Percentiles rank a stretch among this genome's conserved stretches.
phyloP scores from a whole-genome alignment of 192 early-diverging fungal species.

The Haplosporangium gracile region DNA sequence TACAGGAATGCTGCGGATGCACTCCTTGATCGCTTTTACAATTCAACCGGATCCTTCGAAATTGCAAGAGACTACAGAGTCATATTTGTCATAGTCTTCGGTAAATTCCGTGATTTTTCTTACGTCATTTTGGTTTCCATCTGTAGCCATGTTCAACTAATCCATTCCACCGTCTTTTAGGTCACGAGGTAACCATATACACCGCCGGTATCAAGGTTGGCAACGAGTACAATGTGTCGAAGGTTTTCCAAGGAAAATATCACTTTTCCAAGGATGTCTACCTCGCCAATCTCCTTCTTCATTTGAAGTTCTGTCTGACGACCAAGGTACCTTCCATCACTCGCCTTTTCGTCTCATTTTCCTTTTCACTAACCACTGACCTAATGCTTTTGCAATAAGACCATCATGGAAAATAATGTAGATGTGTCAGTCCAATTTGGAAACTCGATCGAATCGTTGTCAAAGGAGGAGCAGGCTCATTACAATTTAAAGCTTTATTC shows the following conservation, averaged over 20 bases:
- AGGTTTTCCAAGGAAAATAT: conserved; percentile 26
- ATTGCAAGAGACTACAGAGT: conserved; percentile 9
- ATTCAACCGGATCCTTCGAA: conserved; percentile 1
- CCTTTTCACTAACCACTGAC: too few species aligned
- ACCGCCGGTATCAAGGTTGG: conserved; percentile 9
- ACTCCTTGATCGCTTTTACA: conserved; percentile 14
- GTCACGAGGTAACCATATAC: conserved; percentile 13
- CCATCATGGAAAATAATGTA: too few species aligned
- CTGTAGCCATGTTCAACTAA: background rate
- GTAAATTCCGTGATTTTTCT: background rate
- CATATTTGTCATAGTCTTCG: conserved; percentile 6
- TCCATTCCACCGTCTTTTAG: background rate
- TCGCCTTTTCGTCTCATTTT: background rate
- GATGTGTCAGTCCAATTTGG: too few species aligned
- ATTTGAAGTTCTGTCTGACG: conserved; percentile 31
- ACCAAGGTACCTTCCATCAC: conserved; percentile 31
- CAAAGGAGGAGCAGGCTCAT: too few species aligned
- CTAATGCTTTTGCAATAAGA: too few species aligned
- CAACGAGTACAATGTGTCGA: conserved; percentile 12
- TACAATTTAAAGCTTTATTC: too few species aligned
- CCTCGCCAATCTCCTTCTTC: conserved; percentile 18
- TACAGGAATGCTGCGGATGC: conserved; percentile 33
- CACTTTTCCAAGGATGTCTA: conserved; percentile 21
- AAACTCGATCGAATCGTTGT: too few species aligned
- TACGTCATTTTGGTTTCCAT: background rate